Evolutionary conservation across 495 filamentous ascomycete genomes (phyloP), one percentile per base, ranked within the genome.

Genomic region (Xylaria longipes): DNA sequence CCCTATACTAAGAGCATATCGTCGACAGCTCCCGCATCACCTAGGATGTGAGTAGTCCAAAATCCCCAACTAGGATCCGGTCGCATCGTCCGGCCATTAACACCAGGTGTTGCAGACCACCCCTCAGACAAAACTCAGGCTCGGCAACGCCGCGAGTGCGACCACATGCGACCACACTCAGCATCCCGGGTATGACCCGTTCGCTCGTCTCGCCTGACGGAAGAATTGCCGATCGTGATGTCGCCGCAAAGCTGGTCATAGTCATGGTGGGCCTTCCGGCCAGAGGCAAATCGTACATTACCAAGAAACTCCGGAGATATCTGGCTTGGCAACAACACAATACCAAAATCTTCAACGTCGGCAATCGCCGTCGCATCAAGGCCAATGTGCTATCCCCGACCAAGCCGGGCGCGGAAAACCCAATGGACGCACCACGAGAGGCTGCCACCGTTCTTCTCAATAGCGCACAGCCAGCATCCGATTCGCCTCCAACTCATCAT

Each of bases 241-340:
- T 99, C 61, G 96, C 94, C 29, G 90, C 95, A 22, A 99, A 99
- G 84, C 85, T 98, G 74, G 94, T 98, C 75, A 96, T 99, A 77
- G 91, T 98, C 76, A 99, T 99, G 96, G 96, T 99, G 61, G 96
- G 96, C 71, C 86, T 99, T 64, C 96, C 96, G 0, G 96, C 96
- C 1, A 84, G 96, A 71, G 96, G 96, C 66, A 99, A 99, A 82
- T 97, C 94, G 69, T 99, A 99, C 81, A 94, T 99, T 75, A 98
- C 95, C 66, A 98, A 97, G 86, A 99, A 99, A 84, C 86, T 99
- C 57, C 92, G 94, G 31, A 89, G 96, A 62, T 99, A 99, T 75
- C 83, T 99, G 29, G 95, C 97, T 68, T 99, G 96, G 96, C 90
- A 97, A 62, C 96, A 99, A 74, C 96, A 99, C 78, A 92, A 97